Conservation (phyloP, 2,329 filamentous ascomycete species). For the Fusarium scirpi region DNA sequence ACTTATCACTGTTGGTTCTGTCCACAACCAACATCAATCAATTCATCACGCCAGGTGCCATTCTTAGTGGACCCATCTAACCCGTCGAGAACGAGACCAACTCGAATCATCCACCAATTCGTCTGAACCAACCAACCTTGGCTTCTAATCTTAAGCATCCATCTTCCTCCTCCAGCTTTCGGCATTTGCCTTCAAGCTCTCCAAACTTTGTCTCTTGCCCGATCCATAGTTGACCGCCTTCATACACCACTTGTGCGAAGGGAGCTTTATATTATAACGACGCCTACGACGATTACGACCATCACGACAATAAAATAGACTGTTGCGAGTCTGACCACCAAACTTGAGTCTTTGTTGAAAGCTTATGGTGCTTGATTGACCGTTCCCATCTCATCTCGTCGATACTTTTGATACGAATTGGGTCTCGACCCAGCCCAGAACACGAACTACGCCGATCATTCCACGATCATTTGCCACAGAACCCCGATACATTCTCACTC, state of each 20-base stretch:
- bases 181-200: slow-evolving; percentile 7
- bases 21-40: neutral
- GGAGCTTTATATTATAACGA: slow-evolving; percentile 30
- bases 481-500: neutral
- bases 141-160: slow-evolving; percentile 19
- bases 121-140: slow-evolving; percentile 30
- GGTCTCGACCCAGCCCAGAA: slow-evolving; percentile 13
- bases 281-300: slow-evolving; percentile 40
- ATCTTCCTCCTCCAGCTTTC: neutral
- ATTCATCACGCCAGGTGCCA: slow-evolving; percentile 21
- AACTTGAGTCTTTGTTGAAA: neutral
- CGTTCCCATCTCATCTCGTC: neutral
- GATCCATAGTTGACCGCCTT: neutral
- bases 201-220: slow-evolving; percentile 18
- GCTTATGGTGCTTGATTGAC: slow-evolving; percentile 15
- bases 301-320: slow-evolving; percentile 36
- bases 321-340: slow-evolving; percentile 23
- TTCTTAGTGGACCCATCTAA: slow-evolving; percentile 36
- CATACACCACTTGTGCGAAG: slow-evolving; percentile 5
- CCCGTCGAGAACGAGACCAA: slow-evolving; percentile 22
- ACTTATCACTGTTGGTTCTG: slow-evolving; percentile 20
- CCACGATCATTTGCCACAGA: slow-evolving; percentile 35
- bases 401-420: slow-evolving; percentile 31
- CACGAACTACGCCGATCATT: slow-evolving; percentile 31
- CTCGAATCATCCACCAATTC: slow-evolving; percentile 34